A percentile compares a stretch with the other conserved stretches of the same genome.
These are phyloP conservation scores for Aspergillus panamensis DNA, from an alignment of 495 filamentous ascomycete genomes.

Conservation along the genomic window DNA sequence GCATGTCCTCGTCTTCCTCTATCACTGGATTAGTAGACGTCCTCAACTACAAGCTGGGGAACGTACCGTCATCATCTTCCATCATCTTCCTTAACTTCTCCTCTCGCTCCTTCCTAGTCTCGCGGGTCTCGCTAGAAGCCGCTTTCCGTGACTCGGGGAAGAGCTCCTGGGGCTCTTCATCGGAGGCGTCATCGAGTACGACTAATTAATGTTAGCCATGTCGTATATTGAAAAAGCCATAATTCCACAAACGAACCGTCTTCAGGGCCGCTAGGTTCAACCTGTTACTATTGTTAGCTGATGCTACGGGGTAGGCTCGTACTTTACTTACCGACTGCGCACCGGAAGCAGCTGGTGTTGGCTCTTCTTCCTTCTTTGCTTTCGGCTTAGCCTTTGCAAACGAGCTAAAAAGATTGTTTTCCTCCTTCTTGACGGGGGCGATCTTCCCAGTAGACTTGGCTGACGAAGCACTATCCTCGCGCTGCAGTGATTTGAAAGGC, in stretches of 20 bases:
- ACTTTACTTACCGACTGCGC: slow-evolving; percentile 35
- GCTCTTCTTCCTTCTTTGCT: slow-evolving; percentile 50
- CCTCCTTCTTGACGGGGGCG: slow-evolving; percentile 55
- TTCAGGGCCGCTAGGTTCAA: slow-evolving; percentile 37
- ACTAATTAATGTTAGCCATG: slow-evolving; percentile 24
- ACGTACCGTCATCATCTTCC: slow-evolving; percentile 71
- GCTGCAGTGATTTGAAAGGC: slow-evolving; percentile 24
- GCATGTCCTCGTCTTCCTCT: slow-evolving; percentile 46
- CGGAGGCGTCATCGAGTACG: slow-evolving; percentile 58
- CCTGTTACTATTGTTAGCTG: slow-evolving; percentile 23
- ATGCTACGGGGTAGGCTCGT: neutral
- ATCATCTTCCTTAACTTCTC: slow-evolving; percentile 78
- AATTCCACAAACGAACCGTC: slow-evolving; percentile 46
- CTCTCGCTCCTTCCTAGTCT: slow-evolving; percentile 65
- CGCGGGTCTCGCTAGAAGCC: slow-evolving; percentile 39
- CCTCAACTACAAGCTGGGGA: neutral
- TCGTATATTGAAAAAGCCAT: neutral
- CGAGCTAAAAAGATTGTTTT: slow-evolving; percentile 71
- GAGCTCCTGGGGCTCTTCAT: slow-evolving; percentile 69
- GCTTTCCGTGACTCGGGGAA: slow-evolving; percentile 44
- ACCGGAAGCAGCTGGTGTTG: slow-evolving; percentile 37
- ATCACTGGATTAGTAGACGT: slow-evolving; percentile 5
- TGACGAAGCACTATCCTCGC: slow-evolving; percentile 24
- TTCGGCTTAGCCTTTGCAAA: slow-evolving; percentile 78
- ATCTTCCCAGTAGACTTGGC: slow-evolving; percentile 35